Evolutionary conservation across 768 basidiomycete species (phyloP), one percentile per base, ranked within the genome.

Genomic region (Hortiboletus campestris): DNA sequence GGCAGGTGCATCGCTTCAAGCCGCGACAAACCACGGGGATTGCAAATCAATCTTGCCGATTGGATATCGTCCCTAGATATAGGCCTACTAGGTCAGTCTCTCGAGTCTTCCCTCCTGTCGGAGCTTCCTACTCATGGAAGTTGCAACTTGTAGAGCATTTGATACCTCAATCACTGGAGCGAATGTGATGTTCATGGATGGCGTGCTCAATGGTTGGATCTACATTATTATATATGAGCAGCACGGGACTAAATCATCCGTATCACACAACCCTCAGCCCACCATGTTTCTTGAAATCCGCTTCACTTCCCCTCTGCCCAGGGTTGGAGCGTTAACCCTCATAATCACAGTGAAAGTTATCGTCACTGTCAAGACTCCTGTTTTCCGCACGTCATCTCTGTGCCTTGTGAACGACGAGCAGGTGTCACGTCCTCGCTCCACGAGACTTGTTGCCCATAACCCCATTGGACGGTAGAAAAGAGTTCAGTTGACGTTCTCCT

Each of bases 391-490:
- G 40, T 56, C 51, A 53, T 59, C 45, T 49, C 49, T 55, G 53
- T 59, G 52, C 52, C 58, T 51, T 57, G 60, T 52, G 57, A 59
- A 49, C 48, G 41, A 51, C 48, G 46, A 41, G 43, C 67, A 60
- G 35, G 54, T 47, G 46, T 55, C 41, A 20, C 35, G 44, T 47
- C 53, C 36, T 41, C 55, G 36, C 48, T 14, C 61, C 58, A 68
- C 49, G 42, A 55, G 44, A 48, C 29, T 52, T 55, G 49, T 63
- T 73, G 68, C 70, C 70, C 70, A 65, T 13, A 70, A 57, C 72
- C 72, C 72, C 54, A 45, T 56, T 38, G 39, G 29, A 47, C 28
- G 48, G 47, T 72, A 69, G 67, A 70, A 70, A 70, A 67, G 67
- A 59, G 57, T 49, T n/a, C 52, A 41, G 14, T 28, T 19, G 43